Evolutionary conservation across 805 yeast species (phyloP).

Genomic region (Starmerella ratchasimensis): DNA sequence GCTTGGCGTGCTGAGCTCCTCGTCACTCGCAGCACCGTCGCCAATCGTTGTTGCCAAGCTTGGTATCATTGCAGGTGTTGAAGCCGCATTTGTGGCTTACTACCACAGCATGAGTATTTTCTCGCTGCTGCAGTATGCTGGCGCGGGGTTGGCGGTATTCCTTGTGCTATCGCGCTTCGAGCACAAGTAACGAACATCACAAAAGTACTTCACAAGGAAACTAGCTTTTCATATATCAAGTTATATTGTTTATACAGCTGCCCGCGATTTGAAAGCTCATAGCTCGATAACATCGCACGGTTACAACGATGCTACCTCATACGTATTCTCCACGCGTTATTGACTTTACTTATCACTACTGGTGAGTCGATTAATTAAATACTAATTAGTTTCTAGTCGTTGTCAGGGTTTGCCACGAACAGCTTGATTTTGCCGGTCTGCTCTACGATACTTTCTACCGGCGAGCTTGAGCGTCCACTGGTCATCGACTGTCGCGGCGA

Average conservation of each 20-base stretch:
- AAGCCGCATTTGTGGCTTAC: conserved; percentile 42
- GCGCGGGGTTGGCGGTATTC: background rate
- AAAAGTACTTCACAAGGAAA: background rate
- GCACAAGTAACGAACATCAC: background rate
- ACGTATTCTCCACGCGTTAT: background rate
- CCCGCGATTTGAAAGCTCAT: too few species aligned
- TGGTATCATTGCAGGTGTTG: conserved; percentile 37
- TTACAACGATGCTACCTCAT: too few species aligned
- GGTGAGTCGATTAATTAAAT: background rate
- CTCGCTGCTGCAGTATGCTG: conserved; percentile 26
- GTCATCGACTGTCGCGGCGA: conserved; percentile 1
- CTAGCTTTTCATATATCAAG: background rate
- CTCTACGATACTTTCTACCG: conserved; percentile 25
- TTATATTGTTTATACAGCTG: background rate
- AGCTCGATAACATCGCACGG: too few species aligned
- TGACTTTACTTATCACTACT: conserved; percentile 20
- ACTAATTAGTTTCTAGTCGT: conserved; percentile 6
- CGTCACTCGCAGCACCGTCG: background rate
- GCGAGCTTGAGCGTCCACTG: conserved; percentile 12
- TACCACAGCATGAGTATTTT: conserved; percentile 49
- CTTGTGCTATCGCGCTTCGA: background rate
- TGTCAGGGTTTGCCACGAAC: conserved; percentile 30
- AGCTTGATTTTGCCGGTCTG: conserved; percentile 26
- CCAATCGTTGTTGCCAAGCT: conserved; percentile 23
- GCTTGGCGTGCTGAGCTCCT: conserved; percentile 23